Percentiles rank a stretch among this genome's conserved stretches.
Conservation (phyloP, 2,329 filamentous ascomycete species). For the Fusarium marasasianum region DNA sequence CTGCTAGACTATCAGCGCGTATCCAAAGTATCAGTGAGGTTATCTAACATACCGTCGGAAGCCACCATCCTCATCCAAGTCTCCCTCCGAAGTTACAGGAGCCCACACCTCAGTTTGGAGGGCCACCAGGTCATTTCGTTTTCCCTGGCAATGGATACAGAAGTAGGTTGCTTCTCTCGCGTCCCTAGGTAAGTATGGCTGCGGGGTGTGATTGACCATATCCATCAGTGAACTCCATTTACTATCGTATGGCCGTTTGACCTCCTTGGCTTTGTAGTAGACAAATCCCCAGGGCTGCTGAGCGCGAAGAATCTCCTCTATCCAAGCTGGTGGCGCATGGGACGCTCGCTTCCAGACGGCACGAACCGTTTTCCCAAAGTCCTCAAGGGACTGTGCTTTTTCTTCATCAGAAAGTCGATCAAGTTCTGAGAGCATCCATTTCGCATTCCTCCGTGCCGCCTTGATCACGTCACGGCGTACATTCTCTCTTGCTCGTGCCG, state of each 20-base stretch:
- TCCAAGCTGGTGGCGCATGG: neutral
- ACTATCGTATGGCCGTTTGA: neutral
- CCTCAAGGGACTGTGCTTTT: neutral
- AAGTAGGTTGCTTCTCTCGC: neutral
- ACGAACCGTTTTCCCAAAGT: neutral
- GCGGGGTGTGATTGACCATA: neutral
- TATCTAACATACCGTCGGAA: neutral
- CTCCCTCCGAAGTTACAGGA: fast-evolving
- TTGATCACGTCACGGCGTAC: neutral
- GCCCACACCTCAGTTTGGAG: neutral
- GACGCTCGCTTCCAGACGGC: neutral
- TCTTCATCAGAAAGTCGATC: neutral
- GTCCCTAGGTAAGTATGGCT: neutral
- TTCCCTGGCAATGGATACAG: neutral
- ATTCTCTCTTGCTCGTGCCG: neutral
- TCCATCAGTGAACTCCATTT: neutral
- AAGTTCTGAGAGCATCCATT: neutral
- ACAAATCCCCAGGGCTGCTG: neutral
- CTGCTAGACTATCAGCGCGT: neutral
- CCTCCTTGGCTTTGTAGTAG: neutral
- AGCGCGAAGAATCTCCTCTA: neutral
- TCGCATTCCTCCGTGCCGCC: neutral
- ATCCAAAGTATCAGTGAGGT: no score
- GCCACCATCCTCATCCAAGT: neutral
- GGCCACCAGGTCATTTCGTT: neutral